These are phyloP conservation scores for Diaporthe ampelina DNA, from an alignment of 2,329 filamentous ascomycete genomes.

Conservation along the genomic window DNA sequence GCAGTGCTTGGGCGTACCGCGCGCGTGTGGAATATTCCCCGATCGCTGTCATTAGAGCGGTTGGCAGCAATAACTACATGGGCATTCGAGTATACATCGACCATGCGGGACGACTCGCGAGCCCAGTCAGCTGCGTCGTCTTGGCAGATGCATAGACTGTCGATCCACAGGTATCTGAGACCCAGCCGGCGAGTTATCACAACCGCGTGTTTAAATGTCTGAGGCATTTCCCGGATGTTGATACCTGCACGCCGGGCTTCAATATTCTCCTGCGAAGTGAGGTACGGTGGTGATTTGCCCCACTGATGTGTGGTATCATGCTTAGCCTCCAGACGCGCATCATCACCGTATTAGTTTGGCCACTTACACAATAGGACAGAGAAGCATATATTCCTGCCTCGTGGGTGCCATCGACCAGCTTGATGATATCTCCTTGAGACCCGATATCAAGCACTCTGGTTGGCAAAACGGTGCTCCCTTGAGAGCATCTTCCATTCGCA, in stretches of 20 bases:
- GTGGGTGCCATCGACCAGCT: constrained; percentile 35
- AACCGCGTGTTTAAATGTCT: constrained; percentile 19
- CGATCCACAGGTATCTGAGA: constrained; percentile 38
- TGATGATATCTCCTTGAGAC: constrained; percentile 32
- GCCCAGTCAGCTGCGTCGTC: constrained; percentile 35
- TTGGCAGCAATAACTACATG: constrained; percentile 41
- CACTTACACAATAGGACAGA: constrained; percentile 42
- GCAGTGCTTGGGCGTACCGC: background rate
- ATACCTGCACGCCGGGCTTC: constrained; percentile 2
- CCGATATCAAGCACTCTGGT: constrained; percentile 39
- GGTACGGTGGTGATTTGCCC: constrained; percentile 23
- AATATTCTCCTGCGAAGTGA: constrained; percentile 11
- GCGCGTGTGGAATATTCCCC: constrained; percentile 21
- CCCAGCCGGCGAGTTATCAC: constrained; percentile 14
- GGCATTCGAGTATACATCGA: constrained; percentile 27
- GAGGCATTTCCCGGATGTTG: constrained; percentile 14
- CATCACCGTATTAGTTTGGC: background rate
- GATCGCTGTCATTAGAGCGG: constrained; percentile 23
- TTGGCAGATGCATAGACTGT: constrained; percentile 37
- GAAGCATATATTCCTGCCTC: constrained; percentile 38
- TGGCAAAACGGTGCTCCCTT: background rate
- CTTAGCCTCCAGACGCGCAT: background rate
- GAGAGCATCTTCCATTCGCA: background rate
- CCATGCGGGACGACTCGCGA: constrained; percentile 30
- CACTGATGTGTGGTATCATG: background rate